These are phyloP conservation scores for Elongisporangium prolatum DNA, from an alignment of 352 stramenopile species.

Conservation along the genomic window DNA sequence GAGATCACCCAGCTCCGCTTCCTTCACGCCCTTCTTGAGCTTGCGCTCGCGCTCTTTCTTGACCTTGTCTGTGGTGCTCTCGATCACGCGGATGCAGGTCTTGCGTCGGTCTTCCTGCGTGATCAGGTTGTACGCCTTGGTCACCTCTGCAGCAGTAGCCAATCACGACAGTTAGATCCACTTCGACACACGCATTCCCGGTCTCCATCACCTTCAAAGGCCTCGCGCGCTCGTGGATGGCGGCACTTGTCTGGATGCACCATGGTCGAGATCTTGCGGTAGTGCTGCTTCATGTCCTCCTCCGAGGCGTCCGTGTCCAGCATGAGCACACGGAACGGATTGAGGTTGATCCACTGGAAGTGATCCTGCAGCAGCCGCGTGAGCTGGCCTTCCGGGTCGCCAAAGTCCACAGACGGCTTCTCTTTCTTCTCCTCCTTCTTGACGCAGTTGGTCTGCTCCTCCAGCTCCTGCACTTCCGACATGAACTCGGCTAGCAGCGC, in stretches of 20 bases:
- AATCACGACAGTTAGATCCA: background rate
- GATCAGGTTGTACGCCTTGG: constrained; percentile 84
- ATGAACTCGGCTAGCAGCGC: constrained; percentile 75
- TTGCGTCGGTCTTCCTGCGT: constrained; percentile 82
- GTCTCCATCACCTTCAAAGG: constrained; percentile 71
- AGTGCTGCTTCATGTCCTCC: constrained; percentile 90
- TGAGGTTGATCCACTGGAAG: constrained; percentile 88
- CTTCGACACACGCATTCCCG: background rate
- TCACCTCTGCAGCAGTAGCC: constrained; percentile 48
- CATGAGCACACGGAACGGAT: constrained; percentile 86
- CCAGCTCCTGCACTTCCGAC: constrained; percentile 79
- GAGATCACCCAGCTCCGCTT: constrained; percentile 56
- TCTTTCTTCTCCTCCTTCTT: constrained; percentile 61
- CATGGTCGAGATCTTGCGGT: constrained; percentile 86
- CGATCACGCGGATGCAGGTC: constrained; percentile 71
- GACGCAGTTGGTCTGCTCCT: constrained; percentile 70
- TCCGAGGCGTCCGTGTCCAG: constrained; percentile 80
- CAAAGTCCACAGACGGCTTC: constrained; percentile 65
- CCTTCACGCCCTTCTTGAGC: constrained; percentile 80
- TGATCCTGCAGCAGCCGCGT: constrained; percentile 60
- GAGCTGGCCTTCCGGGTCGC: constrained; percentile 55
- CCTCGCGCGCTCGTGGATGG: constrained; percentile 66
- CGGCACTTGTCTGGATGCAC: constrained; percentile 87
- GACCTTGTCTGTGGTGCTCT: constrained; percentile 60
- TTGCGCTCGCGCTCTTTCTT: constrained; percentile 70